Percentiles rank a stretch among this genome's conserved stretches.
Conservation (phyloP, 352 stramenopile genomes). For the Plasmopara viticola region DNA sequence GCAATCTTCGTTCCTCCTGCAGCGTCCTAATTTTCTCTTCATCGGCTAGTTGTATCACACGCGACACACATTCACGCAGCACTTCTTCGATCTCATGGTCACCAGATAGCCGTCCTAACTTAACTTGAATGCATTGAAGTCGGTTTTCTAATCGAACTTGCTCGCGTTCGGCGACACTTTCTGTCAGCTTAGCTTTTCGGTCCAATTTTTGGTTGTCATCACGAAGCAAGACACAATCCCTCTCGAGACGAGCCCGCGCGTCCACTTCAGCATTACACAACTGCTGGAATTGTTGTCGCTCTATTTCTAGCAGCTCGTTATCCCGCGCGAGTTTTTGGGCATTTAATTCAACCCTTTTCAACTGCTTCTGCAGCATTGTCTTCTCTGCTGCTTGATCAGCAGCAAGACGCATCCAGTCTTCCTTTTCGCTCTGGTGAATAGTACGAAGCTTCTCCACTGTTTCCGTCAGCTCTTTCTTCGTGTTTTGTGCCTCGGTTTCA, state of each 20-base stretch:
- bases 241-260: slow-evolving; percentile 15
- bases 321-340: slow-evolving; percentile 25
- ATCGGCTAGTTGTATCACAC: slow-evolving; percentile 47
- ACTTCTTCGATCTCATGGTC: slow-evolving; percentile 49
- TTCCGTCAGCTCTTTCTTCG: slow-evolving; percentile 31
- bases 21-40: slow-evolving; percentile 52
- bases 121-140: slow-evolving; percentile 46
- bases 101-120: slow-evolving; percentile 43
- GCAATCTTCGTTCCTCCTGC: slow-evolving; percentile 60
- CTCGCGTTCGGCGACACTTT: slow-evolving; percentile 25
- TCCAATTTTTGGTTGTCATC: slow-evolving; percentile 25
- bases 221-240: slow-evolving; percentile 22
- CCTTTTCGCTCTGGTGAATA: slow-evolving; percentile 39
- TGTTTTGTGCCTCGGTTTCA: slow-evolving; percentile 22
- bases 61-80: slow-evolving; percentile 46
- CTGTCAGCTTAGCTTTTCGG: background rate
- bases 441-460: slow-evolving; percentile 32
- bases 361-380: slow-evolving; percentile 39
- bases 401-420: slow-evolving; percentile 56
- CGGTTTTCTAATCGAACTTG: slow-evolving; percentile 30
- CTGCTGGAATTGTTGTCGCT: slow-evolving; percentile 35
- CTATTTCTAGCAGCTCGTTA: slow-evolving; percentile 40
- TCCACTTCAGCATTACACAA: slow-evolving; percentile 29
- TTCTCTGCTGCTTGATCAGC: slow-evolving; percentile 60
- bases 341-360: slow-evolving; percentile 35